Base-by-base conservation (phyloP, 2,329 filamentous ascomycete species). In the Trichoderma semiorbis region DNA sequence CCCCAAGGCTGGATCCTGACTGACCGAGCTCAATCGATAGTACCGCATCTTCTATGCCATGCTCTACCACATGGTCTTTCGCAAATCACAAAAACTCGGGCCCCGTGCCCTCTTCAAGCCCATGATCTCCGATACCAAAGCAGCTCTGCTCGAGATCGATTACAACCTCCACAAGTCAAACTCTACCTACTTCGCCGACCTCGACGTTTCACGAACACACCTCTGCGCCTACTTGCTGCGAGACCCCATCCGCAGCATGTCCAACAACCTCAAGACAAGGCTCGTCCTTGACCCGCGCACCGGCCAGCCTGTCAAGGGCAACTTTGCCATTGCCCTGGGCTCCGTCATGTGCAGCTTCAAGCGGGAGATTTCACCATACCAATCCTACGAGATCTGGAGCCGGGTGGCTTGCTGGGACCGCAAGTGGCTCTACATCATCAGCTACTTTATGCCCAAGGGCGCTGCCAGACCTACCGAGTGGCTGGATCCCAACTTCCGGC, bases 131-230 rank as follows among this genome's bases (percentile, higher is more conserved):
- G 84, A 85, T 50, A 89, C 91, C 7, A 89, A 90, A 78, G 88
- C 91, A 16, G 88, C 92, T 1, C 82, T 92, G 69, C 86, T 92
- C 75, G 94, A 97, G 82, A 93, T 91, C 77, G 95, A 97, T 83
- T 94, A 94, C 84, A 95, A 96, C 83, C 78, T 94, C 57, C 92
- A 95, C 86, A 94, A 95, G 80, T 91, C 90, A 73, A 93, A 94
- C 83, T 90, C 88, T 76, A 97, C 94, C 34, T 97, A 97, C 84
- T 97, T 97, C 79, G 85, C 90, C 75, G 94, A 97, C 81, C 89
- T 97, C 75, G 94, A 97, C 81, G 88, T 95, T 72, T 90, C 92
- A 50, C 92, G 96, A 71, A 92, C 92, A 0, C 93, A 97, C 74
- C 88, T 96, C 10, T 89, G 97, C 68, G 91, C 90, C 63, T 89